These are phyloP conservation scores for Ceratocystis huliohia DNA, from an alignment of 2,329 filamentous ascomycete species.

Conservation along the genomic window DNA sequence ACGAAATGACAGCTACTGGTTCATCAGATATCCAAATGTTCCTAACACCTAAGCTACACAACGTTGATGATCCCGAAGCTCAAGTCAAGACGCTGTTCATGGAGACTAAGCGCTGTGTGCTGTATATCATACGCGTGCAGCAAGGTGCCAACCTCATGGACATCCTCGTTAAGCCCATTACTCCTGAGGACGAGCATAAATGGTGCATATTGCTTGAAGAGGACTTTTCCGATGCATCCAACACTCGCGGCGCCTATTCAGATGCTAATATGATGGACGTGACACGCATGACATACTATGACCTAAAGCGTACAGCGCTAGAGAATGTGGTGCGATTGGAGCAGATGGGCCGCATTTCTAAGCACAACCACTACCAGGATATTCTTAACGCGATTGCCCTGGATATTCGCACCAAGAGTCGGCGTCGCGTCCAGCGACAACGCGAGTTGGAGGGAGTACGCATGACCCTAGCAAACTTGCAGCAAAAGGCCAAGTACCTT, in stretches of 20 bases:
- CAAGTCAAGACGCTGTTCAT: conserved; percentile 88
- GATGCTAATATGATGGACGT: conserved; percentile 80
- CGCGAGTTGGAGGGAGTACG: conserved; percentile 78
- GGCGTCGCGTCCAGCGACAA: conserved; percentile 78
- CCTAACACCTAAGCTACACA: conserved; percentile 76
- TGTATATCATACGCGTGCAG: conserved; percentile 97
- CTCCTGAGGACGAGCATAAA: conserved; percentile 72
- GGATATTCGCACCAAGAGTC: conserved; percentile 94
- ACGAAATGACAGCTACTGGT: conserved; percentile 74
- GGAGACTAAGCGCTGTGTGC: conserved; percentile 91
- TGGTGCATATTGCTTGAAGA: conserved; percentile 74
- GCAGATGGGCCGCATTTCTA: conserved; percentile 74
- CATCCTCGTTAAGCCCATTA: conserved; percentile 83
- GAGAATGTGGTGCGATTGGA: conserved; percentile 90
- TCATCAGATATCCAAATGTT: conserved; percentile 85
- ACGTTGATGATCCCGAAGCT: conserved; percentile 83
- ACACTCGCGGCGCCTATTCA: conserved; percentile 74
- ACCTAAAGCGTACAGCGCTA: conserved; percentile 82
- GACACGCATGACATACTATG: conserved; percentile 75
- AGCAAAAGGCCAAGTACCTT: conserved; percentile 80
- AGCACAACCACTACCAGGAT: conserved; percentile 88
- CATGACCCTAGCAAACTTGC: conserved; percentile 59
- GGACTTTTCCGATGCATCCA: conserved; percentile 51
- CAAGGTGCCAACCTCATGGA: conserved; percentile 85
- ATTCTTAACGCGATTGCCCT: conserved; percentile 94